Percentiles rank a stretch among this genome's conserved stretches.
Evolutionary conservation across 768 basidiomycete species (phyloP).

Genomic region (Naematelia encephala): DNA sequence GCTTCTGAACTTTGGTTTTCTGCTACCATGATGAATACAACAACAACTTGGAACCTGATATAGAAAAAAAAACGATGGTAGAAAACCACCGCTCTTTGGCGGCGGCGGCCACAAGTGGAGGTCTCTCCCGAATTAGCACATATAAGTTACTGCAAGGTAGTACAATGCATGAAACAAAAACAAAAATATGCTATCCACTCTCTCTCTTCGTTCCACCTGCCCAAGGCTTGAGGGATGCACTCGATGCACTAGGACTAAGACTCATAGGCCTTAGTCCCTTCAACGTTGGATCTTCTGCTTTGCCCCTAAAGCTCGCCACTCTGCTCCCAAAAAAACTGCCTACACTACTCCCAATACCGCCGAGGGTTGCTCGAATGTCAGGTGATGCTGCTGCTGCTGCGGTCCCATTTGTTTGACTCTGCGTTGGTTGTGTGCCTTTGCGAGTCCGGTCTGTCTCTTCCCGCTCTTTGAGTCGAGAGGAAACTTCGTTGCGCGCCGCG

Average conservation of each 20-base stretch:
- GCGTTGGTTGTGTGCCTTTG: conserved; percentile 1
- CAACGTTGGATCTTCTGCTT: background rate
- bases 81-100: no score
- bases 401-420: background rate
- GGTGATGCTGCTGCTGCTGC: conserved; percentile 16
- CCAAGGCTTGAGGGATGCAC: background rate
- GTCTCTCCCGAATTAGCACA: no score
- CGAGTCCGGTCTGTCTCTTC: conserved; percentile 18
- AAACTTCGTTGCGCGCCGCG: conserved; percentile 64
- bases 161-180: background rate
- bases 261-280: conserved; percentile 44
- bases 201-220: background rate
- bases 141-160: no score
- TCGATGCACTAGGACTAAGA: conserved; percentile 6
- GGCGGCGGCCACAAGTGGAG: no score
- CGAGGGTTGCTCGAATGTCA: conserved; percentile 42
- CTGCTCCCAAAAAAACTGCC: conserved; percentile 46
- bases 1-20: no score
- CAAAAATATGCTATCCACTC: background rate
- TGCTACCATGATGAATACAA: no score
- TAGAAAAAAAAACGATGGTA: no score
- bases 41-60: no score
- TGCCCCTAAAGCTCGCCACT: conserved; percentile 31
- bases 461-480: conserved; percentile 35
- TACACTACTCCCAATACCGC: conserved; percentile 45